Evolutionary conservation across 768 basidiomycete genomes (phyloP).

Genomic region (Mycena alexandri): DNA sequence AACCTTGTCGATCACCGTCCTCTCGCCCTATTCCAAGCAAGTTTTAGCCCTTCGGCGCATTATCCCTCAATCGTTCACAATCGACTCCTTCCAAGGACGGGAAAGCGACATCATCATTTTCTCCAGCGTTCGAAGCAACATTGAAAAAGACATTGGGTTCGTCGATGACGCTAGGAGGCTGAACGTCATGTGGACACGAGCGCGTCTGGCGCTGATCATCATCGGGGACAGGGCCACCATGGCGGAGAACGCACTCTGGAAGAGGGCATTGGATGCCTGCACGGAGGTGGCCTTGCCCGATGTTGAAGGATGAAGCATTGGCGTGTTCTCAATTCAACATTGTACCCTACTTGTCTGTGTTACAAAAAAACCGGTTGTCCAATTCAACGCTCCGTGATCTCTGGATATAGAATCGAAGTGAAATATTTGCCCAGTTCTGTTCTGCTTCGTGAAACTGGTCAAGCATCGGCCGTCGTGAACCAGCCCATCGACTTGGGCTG

Average conservation of each 20-base stretch:
- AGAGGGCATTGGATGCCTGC: conserved; percentile 61
- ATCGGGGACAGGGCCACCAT: conserved; percentile 70
- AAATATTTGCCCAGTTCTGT: too few relatives aligned
- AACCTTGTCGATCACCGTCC: conserved; percentile 57
- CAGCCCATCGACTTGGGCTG: too few relatives aligned
- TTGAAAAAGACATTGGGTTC: conserved; percentile 72
- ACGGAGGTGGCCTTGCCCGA: conserved; percentile 40
- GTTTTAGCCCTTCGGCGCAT: conserved; percentile 58
- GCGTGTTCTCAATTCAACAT: too few relatives aligned
- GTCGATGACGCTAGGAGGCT: conserved; percentile 69
- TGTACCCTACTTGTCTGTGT: too few relatives aligned
- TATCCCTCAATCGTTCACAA: conserved; percentile 57
- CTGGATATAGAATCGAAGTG: too few relatives aligned
- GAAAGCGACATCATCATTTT: conserved; percentile 78
- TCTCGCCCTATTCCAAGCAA: conserved; percentile 75
- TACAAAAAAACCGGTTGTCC: too few relatives aligned
- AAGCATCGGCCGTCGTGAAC: too few relatives aligned
- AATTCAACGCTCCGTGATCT: too few relatives aligned
- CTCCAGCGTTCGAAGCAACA: conserved; percentile 73
- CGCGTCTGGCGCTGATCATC: conserved; percentile 68
- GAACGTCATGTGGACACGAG: conserved; percentile 82
- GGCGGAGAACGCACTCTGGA: conserved; percentile 62
- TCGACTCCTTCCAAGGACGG: conserved; percentile 77
- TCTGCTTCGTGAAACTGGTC: too few relatives aligned
- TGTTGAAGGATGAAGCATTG: background rate